Evolutionary conservation across 257 asterid species (phyloP), one percentile per base, ranked within the genome.

Genomic region (Nicotiana benthamiana): DNA sequence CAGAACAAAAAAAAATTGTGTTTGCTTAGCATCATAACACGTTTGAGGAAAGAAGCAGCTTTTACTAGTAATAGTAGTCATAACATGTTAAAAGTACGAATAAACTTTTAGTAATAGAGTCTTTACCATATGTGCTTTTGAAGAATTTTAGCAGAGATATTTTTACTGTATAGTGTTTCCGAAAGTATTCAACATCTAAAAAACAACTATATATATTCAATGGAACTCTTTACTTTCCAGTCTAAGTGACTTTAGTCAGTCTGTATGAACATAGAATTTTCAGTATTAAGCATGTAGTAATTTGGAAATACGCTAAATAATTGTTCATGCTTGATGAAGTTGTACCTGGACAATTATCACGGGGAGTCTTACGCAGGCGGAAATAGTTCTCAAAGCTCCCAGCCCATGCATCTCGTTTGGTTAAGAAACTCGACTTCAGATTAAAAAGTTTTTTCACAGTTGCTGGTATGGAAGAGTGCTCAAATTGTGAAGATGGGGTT

Each of bases 331-430:
- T 48, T 46, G 16, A 34, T 72, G 60, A 72, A 46, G 34, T 70
- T 22, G 20, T 40, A 70, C 99, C 99, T 93, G 98, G 99, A 83
- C 99, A 93, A 87, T 95, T 96, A 36, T 89, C 89, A 15, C 99
- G 97, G 13, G 99, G 99, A 84, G 97, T 88, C 65, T 89, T 84
- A 1, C 99, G 98, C 68, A 86, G 51, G 83, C 54, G 79, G 60
- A 95, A 89, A 92, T 86, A 87, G 68, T 87, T 89, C 85, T 93
- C 99, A 30, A 95, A 95, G 63, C 97, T 93, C 79, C 97, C 99
- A 84, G 99, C 99, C 99, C 99, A 93, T 3, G 97, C 98, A 75
- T 95, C 99, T 85, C 99, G 87, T 87, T 92, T 95, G 63, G 98
- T 95, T 88, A 95, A 82, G 86, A 93, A 95, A 81, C 94, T 95